These are phyloP conservation scores for Populus tremula DNA, from an alignment of 345 rosid species.

Conservation along the genomic window DNA sequence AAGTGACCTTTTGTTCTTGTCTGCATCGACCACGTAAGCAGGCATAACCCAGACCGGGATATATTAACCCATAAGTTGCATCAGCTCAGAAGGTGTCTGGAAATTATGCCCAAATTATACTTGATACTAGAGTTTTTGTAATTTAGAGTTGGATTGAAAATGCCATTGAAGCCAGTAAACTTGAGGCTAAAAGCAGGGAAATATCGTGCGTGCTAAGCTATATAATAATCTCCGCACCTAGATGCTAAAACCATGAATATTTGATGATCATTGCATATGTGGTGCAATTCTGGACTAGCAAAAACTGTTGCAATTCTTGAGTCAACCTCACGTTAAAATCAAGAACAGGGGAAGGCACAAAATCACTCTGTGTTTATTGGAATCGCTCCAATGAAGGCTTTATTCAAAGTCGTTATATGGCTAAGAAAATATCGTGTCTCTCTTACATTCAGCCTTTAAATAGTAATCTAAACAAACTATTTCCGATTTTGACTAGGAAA, in stretches of 20 bases:
- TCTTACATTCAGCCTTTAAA: no score
- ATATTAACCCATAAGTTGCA: background rate
- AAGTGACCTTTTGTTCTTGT: background rate
- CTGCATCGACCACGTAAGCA: background rate
- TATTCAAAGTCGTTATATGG: no score
- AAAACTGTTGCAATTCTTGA: no score
- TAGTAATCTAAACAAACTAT: no score
- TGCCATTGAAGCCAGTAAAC: background rate
- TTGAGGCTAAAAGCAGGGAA: no score
- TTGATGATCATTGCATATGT: background rate
- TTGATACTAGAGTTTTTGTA: background rate
- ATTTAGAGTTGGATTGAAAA: background rate
- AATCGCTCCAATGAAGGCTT: no score
- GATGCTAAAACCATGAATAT: background rate
- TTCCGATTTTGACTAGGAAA: no score
- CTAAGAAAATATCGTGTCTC: no score
- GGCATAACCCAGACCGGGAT: background rate
- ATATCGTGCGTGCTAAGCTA: background rate
- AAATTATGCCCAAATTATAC: background rate
- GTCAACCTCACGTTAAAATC: no score
- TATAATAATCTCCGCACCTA: background rate
- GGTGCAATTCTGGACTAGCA: no score
- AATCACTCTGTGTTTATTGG: no score
- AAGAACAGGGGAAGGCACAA: no score
- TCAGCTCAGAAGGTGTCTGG: background rate